A percentile compares a stretch with the other conserved stretches of the same genome.
Evolutionary conservation across 345 rosid species (phyloP).

Genomic region (Litchi chinensis): DNA sequence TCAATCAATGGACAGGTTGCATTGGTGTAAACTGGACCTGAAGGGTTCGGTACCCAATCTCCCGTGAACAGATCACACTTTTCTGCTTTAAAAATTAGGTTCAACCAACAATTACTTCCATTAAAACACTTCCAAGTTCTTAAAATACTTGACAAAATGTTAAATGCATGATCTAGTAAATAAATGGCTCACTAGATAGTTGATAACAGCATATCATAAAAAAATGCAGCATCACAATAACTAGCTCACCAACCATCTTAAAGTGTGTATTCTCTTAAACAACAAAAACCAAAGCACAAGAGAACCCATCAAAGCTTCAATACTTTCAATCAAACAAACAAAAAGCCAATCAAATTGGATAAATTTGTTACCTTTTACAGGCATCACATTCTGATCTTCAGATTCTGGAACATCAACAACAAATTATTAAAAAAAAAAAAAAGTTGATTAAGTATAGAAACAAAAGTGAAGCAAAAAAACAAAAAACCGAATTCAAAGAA

Average conservation of each 20-base stretch:
- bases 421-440: slow-evolving; percentile 14
- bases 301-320: slow-evolving; percentile 16
- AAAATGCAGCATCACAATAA: slow-evolving; percentile 2
- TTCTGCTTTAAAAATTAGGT: slow-evolving; percentile 46
- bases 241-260: slow-evolving; percentile 9
- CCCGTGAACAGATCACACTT: slow-evolving; percentile 77
- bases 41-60: slow-evolving; percentile 77
- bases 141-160: slow-evolving; percentile 8
- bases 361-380: slow-evolving; percentile 44
- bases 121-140: not conserved
- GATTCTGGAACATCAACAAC: slow-evolving; percentile 35
- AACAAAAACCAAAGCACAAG: not conserved
- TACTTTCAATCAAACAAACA: not conserved
- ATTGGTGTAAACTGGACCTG: slow-evolving; percentile 80
- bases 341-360: slow-evolving; percentile 2
- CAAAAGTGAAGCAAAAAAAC: not conserved
- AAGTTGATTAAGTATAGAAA: not conserved
- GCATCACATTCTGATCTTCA: slow-evolving; percentile 43
- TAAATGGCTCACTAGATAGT: not conserved
- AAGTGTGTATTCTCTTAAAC: not conserved
- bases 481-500: slow-evolving; percentile 6
- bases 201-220: not conserved
- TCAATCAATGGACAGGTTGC: slow-evolving; percentile 66
- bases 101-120: slow-evolving; percentile 7
- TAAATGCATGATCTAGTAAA: not conserved